Percentiles rank a stretch among this genome's conserved stretches.
Evolutionary conservation across 2,329 filamentous ascomycete species (phyloP).

Genomic region (Calonectria honghensis): DNA sequence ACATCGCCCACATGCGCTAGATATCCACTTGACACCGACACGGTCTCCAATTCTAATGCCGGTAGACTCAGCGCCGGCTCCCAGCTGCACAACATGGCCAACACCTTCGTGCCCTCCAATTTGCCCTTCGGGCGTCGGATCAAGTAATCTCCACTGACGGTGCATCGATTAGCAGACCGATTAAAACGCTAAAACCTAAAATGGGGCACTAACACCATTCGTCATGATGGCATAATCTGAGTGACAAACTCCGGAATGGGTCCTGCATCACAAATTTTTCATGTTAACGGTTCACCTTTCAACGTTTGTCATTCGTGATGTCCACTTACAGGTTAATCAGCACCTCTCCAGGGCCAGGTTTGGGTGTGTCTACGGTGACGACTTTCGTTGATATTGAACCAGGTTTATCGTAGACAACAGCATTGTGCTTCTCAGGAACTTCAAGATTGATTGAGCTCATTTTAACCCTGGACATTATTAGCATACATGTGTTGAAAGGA

Average conservation of each 20-base stretch:
- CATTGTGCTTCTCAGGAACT: constrained; percentile 28
- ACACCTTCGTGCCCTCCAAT: constrained; percentile 35
- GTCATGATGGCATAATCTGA: constrained; percentile 30
- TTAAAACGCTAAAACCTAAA: neutral
- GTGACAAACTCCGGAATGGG: constrained; percentile 32
- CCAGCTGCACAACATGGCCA: constrained; percentile 19
- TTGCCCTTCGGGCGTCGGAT: constrained; percentile 22
- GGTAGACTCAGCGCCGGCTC: neutral
- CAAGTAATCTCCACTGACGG: constrained; percentile 11
- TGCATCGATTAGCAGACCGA: neutral
- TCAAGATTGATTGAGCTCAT: neutral
- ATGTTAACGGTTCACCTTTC: neutral
- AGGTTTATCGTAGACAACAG: constrained; percentile 27
- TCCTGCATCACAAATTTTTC: neutral
- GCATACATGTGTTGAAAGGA: neutral
- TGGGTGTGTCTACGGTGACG: constrained; percentile 17
- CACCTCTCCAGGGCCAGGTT: constrained; percentile 29
- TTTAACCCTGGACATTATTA: neutral
- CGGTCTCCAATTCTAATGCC: constrained; percentile 21
- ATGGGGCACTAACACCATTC: constrained; percentile 1
- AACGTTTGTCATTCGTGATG: neutral
- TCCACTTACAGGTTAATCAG: constrained; percentile 3
- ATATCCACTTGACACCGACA: constrained; percentile 14
- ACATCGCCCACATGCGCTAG: constrained; percentile 15
- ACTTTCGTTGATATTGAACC: constrained; percentile 32